phyloP scores from a whole-genome alignment of 345 rosid species.

The Erucastrum elatum region DNA sequence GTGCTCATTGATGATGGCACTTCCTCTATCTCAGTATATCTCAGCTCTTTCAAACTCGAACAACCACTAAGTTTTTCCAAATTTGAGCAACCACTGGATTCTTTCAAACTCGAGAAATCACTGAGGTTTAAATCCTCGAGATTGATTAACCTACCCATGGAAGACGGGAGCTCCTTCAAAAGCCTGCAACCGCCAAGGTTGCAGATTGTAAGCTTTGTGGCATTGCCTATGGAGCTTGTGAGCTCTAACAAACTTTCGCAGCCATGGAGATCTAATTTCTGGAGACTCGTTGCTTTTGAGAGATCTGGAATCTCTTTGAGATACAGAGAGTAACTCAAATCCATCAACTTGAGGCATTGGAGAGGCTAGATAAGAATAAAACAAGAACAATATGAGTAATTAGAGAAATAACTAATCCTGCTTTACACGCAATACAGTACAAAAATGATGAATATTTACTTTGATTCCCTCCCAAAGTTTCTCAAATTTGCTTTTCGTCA shows the following conservation, averaged over 20 bases:
- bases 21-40: constrained; percentile 3
- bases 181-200: background rate
- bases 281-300: background rate
- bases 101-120: background rate
- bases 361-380: background rate
- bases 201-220: constrained; percentile 10
- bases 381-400: background rate
- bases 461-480: background rate
- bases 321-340: background rate
- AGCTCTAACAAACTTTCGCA: constrained; percentile 2
- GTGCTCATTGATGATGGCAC: constrained; percentile 13
- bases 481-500: background rate
- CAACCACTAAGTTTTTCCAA: constrained; percentile 2
- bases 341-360: background rate
- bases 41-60: background rate
- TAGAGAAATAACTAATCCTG: background rate
- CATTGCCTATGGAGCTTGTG: constrained; percentile 4
- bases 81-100: constrained; percentile 11
- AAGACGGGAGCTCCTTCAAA: constrained; percentile 3
- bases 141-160: background rate
- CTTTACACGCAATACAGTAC: background rate
- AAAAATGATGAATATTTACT: background rate
- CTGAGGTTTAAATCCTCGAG: constrained; percentile 5
- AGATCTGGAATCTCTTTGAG: background rate
- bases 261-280: background rate